Evolutionary conservation across 2,329 filamentous ascomycete species (phyloP), one percentile per base, ranked within the genome.

Genomic region (Colletotrichum orchidophilum): DNA sequence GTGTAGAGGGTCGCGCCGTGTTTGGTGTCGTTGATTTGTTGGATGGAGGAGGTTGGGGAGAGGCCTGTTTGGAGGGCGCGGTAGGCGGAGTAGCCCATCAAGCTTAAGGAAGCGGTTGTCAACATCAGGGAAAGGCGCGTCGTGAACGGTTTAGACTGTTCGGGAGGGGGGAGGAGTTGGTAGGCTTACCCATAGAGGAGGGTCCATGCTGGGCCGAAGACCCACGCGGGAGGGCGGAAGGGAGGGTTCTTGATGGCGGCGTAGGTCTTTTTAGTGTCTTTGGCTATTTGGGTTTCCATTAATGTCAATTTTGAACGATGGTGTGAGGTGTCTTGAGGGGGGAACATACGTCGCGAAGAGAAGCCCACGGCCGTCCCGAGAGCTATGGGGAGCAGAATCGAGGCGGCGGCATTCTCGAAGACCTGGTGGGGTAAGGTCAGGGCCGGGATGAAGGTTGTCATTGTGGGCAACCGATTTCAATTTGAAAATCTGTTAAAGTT

Each of bases 51-150:
- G 49, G 86, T 78, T n/a, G 90, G 90, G 7, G 86, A 85, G 61
- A 91, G 87, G 57, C 92, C 92, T 12, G 83, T 84, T 24, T 82
- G 88, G 78, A 93, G 91, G 65, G 93, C 94, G 55, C 94, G 92
- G 82, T 97, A 92, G 42, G 94, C 92, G 26, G 94, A 92, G 81
- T 96, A 98, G 70, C 96, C 96, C 94, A 97, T 98, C 24, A 93
- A 80, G 1, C 83, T 85, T 42, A 26, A 15, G 21, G n/a, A n/a
- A n/a, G n/a, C n/a, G 49, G 9, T n/a, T 21, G n/a, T 13, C 5
- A 24, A 24, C 46, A 53, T 69, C 12, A 71, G 64, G 15, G 42
- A 15, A 39, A 12, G 12, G 13, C 35, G 35, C 18, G 50, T 52
- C 61, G 73, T 11, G 67, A n/a, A n/a, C n/a, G n/a, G n/a, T 67